These are phyloP conservation scores for Crithidia bombi DNA, from an alignment of 208 protist genomes.

Conservation along the genomic window DNA sequence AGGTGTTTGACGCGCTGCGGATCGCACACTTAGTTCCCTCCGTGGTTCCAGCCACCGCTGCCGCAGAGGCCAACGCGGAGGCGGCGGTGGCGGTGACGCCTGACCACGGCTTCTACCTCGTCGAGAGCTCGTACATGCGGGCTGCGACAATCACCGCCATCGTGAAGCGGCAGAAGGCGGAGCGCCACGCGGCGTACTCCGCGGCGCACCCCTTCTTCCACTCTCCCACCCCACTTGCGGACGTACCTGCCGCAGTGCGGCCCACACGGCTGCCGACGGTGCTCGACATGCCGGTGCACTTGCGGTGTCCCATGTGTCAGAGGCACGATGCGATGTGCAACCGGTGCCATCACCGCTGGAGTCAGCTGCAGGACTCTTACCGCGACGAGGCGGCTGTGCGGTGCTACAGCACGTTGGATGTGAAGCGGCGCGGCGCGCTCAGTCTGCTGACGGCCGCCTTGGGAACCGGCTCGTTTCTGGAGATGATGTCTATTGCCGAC, in stretches of 20 bases:
- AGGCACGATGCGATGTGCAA: constrained; percentile 65
- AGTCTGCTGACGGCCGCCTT: constrained; percentile 43
- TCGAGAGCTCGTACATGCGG: constrained; percentile 21
- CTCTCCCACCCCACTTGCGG: constrained; percentile 2
- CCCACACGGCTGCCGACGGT: constrained; percentile 28
- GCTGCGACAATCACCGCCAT: constrained; percentile 1
- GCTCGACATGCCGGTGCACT: constrained; percentile 48
- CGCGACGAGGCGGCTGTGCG: constrained; percentile 12
- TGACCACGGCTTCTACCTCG: neutral
- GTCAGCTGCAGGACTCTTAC: constrained; percentile 23
- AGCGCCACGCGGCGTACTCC: constrained; percentile 21
- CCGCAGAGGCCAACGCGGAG: constrained; percentile 6
- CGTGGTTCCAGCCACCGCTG: constrained; percentile 5
- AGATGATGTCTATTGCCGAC: constrained; percentile 46
- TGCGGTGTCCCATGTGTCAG: constrained; percentile 57
- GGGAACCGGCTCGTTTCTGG: constrained; percentile 42
- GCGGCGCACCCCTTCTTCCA: constrained; percentile 6
- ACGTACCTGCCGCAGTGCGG: neutral
- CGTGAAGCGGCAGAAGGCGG: constrained; percentile 16
- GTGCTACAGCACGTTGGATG: constrained; percentile 37
- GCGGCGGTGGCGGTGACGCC: neutral
- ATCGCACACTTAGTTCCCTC: constrained; percentile 15
- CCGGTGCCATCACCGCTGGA: constrained; percentile 52
- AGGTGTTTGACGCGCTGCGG: constrained; percentile 16
- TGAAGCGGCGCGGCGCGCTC: constrained; percentile 22